Evolutionary conservation across 257 asterid genomes (phyloP), one percentile per base, ranked within the genome.

Genomic region (Solanum tacnaense): DNA sequence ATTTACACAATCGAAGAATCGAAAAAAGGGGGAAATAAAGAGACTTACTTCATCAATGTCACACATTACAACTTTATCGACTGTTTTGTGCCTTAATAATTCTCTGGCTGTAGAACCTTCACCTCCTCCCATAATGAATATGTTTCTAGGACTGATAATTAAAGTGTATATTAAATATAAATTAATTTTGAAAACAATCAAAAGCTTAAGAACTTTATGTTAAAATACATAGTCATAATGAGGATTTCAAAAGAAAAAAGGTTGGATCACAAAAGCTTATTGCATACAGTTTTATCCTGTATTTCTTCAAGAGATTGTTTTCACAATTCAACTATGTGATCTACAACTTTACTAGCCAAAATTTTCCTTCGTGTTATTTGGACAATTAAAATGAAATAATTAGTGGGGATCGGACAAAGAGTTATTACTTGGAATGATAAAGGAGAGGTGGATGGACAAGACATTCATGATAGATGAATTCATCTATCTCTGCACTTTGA

Each of bases 61-160:
- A 92, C 99, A 95, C 98, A 96, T 96, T 91, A 94, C 92, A 90
- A 96, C 96, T 88, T 95, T 96, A 58, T 94, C 95, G 70, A 95
- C 94, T 1, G 96, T 85, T 74, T 87, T 92, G 93, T 96, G 98
- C 86, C 99, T 93, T 39, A 96, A 93, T 86, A 94, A 89, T 90
- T 96, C 98, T 91, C 98, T 94, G 56, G 99, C 98, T 83, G 99
- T 94, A 29, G 99, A 96, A 16, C 99, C 98, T 91, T 96, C 99
- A 90, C 99, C 99, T 86, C 99, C 99, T 31, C 99, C 99, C 98
- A 96, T 96, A 3, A 96, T 96, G 91, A 96, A 96, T 13, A 95
- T 89, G n/a, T 91, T 92, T 91, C 91, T 96, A 75, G 99, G 98
- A 87, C 99, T 96, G 92, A 78, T 87, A 76, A 70, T 74, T 1